Percentiles rank a stretch among this genome's conserved stretches.
These are phyloP conservation scores for Carex littledalei DNA, from an alignment of 176 grass and related monocot genomes.

Conservation along the genomic window DNA sequence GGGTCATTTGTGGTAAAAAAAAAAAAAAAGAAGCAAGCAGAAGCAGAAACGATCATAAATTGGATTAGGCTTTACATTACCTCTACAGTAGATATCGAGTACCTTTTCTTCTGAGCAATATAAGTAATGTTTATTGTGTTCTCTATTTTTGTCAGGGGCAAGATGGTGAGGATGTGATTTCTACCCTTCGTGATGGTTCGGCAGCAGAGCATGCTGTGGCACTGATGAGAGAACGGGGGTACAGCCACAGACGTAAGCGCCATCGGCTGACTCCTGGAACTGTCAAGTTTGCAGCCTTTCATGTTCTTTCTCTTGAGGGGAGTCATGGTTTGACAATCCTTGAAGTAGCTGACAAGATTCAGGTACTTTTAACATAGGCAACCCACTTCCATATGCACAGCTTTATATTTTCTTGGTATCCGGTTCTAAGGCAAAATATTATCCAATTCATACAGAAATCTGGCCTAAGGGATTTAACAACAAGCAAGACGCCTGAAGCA, in stretches of 20 bases:
- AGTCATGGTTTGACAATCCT: conserved; percentile 77
- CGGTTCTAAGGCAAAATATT: background rate
- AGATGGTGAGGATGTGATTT: conserved; percentile 56
- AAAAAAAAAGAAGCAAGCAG: background rate
- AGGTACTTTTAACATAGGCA: conserved; percentile 39
- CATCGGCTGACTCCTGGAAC: conserved; percentile 94
- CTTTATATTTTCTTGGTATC: conserved; percentile 17
- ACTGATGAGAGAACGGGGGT: conserved; percentile 84
- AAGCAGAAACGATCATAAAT: background rate
- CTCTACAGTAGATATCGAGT: background rate
- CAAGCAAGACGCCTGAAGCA: conserved; percentile 96
- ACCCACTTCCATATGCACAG: background rate
- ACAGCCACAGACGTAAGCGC: conserved; percentile 55
- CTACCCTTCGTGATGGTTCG: conserved; percentile 62
- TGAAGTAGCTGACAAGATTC: conserved; percentile 95
- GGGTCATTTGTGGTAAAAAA: background rate
- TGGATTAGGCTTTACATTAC: background rate
- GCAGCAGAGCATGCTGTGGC: conserved; percentile 79
- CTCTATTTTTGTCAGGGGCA: conserved; percentile 42
- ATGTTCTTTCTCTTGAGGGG: conserved; percentile 96
- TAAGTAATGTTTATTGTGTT: background rate
- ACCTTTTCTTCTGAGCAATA: background rate
- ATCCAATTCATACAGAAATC: conserved; percentile 58
- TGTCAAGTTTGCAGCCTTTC: conserved; percentile 96
- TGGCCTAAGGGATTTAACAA: conserved; percentile 92